A percentile compares a stretch with the other conserved stretches of the same genome.
Evolutionary conservation across 169 alveolate genomes (phyloP).

Genomic region (Plasmodium billcollinsi): DNA sequence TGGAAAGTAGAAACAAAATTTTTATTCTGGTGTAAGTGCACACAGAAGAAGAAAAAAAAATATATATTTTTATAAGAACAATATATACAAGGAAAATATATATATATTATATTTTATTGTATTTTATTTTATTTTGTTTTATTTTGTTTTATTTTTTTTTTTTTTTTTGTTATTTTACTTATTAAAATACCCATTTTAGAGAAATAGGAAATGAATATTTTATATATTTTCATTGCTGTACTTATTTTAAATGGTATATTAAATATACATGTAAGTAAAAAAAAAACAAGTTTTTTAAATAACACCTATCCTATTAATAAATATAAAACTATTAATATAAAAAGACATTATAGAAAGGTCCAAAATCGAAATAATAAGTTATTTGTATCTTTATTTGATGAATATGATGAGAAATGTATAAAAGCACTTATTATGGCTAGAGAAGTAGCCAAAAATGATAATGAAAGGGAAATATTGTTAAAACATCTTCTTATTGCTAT

Average conservation of each 20-base stretch:
- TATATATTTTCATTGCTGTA: constrained; percentile 23
- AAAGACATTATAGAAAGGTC: constrained; percentile 18
- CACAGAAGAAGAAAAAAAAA: no score
- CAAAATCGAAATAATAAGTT: constrained; percentile 17
- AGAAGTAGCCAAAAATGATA: constrained; percentile 67
- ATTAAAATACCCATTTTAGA: not conserved
- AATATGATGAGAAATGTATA: constrained; percentile 67
- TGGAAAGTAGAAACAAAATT: no score
- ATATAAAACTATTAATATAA: constrained; percentile 10
- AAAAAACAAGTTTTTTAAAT: constrained; percentile 23
- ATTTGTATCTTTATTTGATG: constrained; percentile 41
- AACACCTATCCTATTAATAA: constrained; percentile 24
- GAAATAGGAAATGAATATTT: constrained; percentile 45
- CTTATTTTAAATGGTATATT: constrained; percentile 20
- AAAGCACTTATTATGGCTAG: constrained; percentile 72
- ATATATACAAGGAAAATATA: no score
- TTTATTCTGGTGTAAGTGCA: no score
- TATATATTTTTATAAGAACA: no score
- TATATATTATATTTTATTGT: not conserved
- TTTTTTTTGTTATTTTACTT: not conserved
- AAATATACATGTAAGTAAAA: constrained; percentile 37
- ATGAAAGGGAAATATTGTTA: constrained; percentile 33
- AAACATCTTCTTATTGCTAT: constrained; percentile 58
- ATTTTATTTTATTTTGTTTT: not conserved
- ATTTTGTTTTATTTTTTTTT: no score